Conservation (phyloP, 768 basidiomycete species). For the Austroboletus eburneus region DNA sequence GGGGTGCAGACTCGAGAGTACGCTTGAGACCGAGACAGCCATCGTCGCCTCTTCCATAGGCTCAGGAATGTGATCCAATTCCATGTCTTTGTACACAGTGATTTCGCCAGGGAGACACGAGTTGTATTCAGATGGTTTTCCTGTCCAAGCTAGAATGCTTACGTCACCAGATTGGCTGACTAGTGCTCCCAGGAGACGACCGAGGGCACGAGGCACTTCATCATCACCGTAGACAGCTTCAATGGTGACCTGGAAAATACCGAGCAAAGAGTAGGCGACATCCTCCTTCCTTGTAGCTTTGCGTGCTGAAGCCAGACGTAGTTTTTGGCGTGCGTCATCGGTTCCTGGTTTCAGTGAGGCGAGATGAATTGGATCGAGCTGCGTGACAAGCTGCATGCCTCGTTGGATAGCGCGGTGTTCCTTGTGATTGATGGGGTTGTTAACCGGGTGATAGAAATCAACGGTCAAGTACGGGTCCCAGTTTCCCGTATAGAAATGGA, state of each 20-base stretch:
- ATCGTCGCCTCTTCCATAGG: background rate
- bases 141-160: constrained; percentile 16
- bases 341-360: constrained; percentile 8
- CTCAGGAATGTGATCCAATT: constrained; percentile 1
- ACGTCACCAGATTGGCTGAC: constrained; percentile 14
- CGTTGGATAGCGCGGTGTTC: background rate
- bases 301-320: constrained; percentile 19
- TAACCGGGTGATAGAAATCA: background rate
- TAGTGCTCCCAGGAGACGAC: constrained; percentile 14
- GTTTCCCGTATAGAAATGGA: constrained; percentile 22
- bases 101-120: constrained; percentile 19
- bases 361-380: constrained; percentile 2
- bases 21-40: background rate
- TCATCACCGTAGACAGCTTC: constrained; percentile 22
- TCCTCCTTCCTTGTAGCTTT: constrained; percentile 21
- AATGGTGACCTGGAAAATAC: constrained; percentile 17
- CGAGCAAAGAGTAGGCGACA: constrained; percentile 22
- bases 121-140: constrained; percentile 16
- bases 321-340: constrained; percentile 10
- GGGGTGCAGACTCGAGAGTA: background rate
- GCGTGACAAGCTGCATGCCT: constrained; percentile 15
- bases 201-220: constrained; percentile 14
- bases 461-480: constrained; percentile 20
- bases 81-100: constrained; percentile 5
- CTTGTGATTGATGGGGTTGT: constrained; percentile 12